Evolutionary conservation across 108 stramenopile genomes (phyloP).

Genomic region (Nitzschia inconspicua): DNA sequence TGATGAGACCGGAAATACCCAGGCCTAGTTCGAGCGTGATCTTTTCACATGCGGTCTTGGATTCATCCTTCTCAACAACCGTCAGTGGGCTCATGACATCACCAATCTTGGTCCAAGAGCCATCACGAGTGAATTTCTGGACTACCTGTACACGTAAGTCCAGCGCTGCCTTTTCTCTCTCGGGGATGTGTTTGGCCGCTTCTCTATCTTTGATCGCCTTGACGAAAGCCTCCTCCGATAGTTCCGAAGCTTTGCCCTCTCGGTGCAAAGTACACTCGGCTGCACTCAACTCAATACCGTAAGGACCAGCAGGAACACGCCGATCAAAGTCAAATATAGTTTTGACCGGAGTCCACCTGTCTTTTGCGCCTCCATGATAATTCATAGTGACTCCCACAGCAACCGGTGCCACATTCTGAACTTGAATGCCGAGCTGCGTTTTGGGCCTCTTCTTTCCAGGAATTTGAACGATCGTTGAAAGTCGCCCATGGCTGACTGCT

Average conservation of each 20-base stretch:
- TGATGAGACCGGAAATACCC: constrained; percentile 59
- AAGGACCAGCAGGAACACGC: constrained; percentile 87
- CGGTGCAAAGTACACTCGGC: constrained; percentile 69
- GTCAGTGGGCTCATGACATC: constrained; percentile 62
- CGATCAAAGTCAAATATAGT: constrained; percentile 87
- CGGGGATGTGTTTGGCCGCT: constrained; percentile 64
- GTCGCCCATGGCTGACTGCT: constrained; percentile 69
- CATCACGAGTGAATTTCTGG: constrained; percentile 69
- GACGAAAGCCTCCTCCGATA: constrained; percentile 40
- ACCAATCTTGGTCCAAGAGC: constrained; percentile 67
- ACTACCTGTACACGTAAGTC: constrained; percentile 59
- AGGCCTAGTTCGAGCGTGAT: constrained; percentile 67
- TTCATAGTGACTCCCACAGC: constrained; percentile 73
- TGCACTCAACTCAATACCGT: constrained; percentile 69
- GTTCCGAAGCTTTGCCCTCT: constrained; percentile 12
- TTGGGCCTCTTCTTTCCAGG: constrained; percentile 55
- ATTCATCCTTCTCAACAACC: constrained; percentile 48
- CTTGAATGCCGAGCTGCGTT: constrained; percentile 48
- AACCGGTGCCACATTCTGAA: constrained; percentile 69
- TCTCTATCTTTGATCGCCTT: constrained; percentile 56
- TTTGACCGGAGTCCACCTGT: constrained; percentile 71
- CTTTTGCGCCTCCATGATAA: constrained; percentile 54
- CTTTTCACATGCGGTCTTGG: constrained; percentile 63
- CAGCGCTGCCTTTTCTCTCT: constrained; percentile 76
- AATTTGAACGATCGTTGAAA: constrained; percentile 32